Conservation (phyloP, 202 grass and related monocot genomes). For the Eragrostis tef region DNA sequence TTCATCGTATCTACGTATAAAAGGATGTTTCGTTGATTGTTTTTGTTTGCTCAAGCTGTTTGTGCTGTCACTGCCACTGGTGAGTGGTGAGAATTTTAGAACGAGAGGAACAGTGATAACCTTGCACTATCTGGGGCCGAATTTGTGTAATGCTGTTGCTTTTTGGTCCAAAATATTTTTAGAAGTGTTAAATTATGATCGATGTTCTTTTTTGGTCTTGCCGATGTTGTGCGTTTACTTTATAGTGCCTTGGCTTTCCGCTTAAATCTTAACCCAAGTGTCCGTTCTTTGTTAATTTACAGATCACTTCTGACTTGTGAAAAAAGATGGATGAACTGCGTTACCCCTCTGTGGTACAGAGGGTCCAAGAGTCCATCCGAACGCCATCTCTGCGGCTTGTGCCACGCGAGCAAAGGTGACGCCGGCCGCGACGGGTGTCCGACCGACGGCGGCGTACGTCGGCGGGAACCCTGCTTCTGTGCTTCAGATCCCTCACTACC, state of each 20-base stretch:
- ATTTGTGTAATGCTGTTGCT: no score
- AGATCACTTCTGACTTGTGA: constrained; percentile 15
- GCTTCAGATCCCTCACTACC: no score
- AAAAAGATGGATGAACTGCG: constrained; percentile 57
- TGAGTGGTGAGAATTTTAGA: no score
- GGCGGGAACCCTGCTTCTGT: neutral
- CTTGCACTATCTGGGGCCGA: no score
- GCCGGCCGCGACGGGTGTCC: neutral
- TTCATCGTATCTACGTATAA: no score
- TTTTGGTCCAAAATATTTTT: no score
- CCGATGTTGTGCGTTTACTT: neutral
- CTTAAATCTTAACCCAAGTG: neutral
- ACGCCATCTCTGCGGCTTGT: neutral
- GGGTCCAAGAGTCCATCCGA: constrained; percentile 34
- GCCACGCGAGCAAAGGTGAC: neutral
- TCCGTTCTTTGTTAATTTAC: constrained; percentile 7
- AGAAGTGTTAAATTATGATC: neutral
- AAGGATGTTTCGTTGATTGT: no score
- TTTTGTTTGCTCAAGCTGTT: no score
- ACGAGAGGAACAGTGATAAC: no score
- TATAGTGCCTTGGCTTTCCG: neutral
- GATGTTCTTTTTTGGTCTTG: no score
- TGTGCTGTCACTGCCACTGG: no score
- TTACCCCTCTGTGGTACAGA: constrained; percentile 45
- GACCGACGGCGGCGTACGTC: neutral